Evolutionary conservation across 805 yeast genomes (phyloP), one percentile per base, ranked within the genome.

Genomic region (Yarrowia keelungensis): DNA sequence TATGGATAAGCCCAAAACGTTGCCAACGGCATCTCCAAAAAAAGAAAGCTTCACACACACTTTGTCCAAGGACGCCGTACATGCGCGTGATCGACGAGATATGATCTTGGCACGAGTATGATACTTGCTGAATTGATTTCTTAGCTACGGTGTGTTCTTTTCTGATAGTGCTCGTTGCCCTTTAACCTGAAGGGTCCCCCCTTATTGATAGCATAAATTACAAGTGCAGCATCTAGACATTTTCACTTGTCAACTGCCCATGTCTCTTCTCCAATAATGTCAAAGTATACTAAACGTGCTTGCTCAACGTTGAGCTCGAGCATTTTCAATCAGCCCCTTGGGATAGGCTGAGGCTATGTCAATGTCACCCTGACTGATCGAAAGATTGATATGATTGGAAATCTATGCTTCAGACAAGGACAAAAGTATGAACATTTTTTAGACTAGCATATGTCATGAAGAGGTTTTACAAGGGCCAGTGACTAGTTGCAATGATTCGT

Each of bases 341-440:
- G 59, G 59, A 53, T 53, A 53, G 59, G 59, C n/a, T 14, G 36
- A 22, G 14, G 36, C 19, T 9, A 49, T 22, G 26, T 36, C 58
- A 19, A 14, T 16, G 12, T 7, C 26, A 10, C 49, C 8, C 16
- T 35, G 16, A 14, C 5, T 10, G 41, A 50, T 32, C 26, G 16
- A 19, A 19, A 19, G 59, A 39, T 39, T 38, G 59, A 53, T 38
- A 19, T 14, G 35, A 39, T 53, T 53, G 45, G 42, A 12, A 36
- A 51, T 51, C 26, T 51, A 51, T 36, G 35, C 8, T 12, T 38
- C 39, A 26, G 32, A 19, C 19, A 19, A 26, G 32, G 32, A 26
- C 3, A 26, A 26, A 26, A 26, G 32, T 26, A 26, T 26, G 32
- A 5, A 26, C 32, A 5, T 26, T 26, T 26, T 26, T 26, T 3